These are phyloP conservation scores for Gymnopus androsaceus DNA, from an alignment of 1,284 basidiomycete genomes.

Conservation along the genomic window DNA sequence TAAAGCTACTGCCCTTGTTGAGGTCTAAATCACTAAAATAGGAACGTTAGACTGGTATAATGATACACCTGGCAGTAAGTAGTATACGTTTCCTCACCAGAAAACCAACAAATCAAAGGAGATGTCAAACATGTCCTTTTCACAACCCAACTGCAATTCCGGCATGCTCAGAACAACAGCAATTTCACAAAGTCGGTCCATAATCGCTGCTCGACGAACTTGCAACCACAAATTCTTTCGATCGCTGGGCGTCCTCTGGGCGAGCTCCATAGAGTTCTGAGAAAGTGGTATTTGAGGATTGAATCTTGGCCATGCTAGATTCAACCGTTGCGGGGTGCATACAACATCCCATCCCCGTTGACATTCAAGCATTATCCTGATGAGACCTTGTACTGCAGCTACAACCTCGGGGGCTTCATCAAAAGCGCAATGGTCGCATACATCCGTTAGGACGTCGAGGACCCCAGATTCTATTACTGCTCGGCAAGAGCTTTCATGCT, in stretches of 20 bases:
- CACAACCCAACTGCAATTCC: constrained; percentile 1
- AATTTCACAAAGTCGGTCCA: constrained; percentile 21
- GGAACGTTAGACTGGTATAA: not conserved
- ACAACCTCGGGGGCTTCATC: constrained; percentile 1
- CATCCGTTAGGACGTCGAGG: constrained; percentile 9
- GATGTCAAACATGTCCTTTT: constrained; percentile 18
- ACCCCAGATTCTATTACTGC: constrained; percentile 18
- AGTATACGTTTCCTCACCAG: constrained; percentile 9
- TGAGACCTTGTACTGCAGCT: constrained; percentile 6
- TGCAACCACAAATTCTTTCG: constrained; percentile 6
- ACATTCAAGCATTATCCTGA: constrained; percentile 7
- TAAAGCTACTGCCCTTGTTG: not conserved
- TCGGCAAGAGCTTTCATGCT: constrained; percentile 9
- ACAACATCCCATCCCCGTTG: constrained; percentile 1
- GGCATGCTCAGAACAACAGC: constrained; percentile 17
- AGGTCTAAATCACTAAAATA: constrained; percentile 8
- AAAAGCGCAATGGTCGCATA: constrained; percentile 11
- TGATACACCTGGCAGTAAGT: too few relatives aligned
- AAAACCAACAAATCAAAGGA: constrained; percentile 18
- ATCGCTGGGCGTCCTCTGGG: constrained; percentile 8
- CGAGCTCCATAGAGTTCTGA: constrained; percentile 5
- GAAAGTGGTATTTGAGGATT: constrained; percentile 6
- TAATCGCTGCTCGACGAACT: not conserved
- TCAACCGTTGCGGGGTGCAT: constrained; percentile 8
- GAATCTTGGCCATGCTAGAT: constrained; percentile 18